A percentile compares a stretch with the other conserved stretches of the same genome.
phyloP scores from a whole-genome alignment of 208 protist genomes.

The Giardia muris region DNA sequence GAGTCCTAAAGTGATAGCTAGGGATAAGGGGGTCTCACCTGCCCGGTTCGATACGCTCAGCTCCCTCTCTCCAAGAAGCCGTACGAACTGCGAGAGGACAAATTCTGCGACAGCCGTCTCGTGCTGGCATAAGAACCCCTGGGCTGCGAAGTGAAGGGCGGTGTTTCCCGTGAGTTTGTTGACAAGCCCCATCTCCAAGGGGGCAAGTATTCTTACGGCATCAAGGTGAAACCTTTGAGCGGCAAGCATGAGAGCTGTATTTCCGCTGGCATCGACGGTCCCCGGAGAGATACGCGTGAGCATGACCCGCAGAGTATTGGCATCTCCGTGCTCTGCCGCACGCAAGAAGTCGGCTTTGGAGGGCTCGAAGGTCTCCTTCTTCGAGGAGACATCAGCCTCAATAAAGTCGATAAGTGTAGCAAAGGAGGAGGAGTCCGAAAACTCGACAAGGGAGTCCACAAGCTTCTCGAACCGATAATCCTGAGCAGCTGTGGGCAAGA shows the following conservation, averaged over 20 bases:
- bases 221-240: not conserved
- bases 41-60: not conserved
- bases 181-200: not conserved
- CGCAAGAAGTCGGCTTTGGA: not conserved
- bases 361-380: not conserved
- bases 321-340: not conserved
- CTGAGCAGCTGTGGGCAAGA: too few species aligned
- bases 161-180: not conserved
- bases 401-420: not conserved
- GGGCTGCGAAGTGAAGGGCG: not conserved
- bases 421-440: not conserved
- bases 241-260: not conserved
- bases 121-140: not conserved
- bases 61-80: not conserved
- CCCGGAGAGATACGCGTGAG: not conserved
- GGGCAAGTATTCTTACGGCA: not conserved
- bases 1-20: not conserved
- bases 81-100: not conserved
- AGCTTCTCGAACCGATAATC: too few species aligned
- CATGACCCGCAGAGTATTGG: not conserved
- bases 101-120: not conserved
- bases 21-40: not conserved
- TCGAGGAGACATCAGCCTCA: not conserved
- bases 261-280: not conserved
- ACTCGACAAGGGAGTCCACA: too few species aligned